Evolutionary conservation across 371 early-diverging fungal species (phyloP).

Genomic region (Cladochytrium tenue): DNA sequence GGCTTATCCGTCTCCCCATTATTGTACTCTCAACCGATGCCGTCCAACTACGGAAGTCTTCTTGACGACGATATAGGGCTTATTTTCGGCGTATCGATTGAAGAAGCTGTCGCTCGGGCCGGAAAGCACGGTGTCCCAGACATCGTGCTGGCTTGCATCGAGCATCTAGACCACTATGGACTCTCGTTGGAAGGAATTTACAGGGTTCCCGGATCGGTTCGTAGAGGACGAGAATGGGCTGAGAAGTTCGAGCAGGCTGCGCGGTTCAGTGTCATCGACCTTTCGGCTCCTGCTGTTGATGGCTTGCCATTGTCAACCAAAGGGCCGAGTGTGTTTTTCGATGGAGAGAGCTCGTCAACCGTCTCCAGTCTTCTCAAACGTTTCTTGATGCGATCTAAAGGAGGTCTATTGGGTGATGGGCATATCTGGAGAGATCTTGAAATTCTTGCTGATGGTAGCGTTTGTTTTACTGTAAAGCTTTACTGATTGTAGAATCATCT

Average conservation of each 20-base stretch:
- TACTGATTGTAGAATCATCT: too few species aligned
- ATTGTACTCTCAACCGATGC: too few species aligned
- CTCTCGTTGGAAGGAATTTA: conserved; percentile 4
- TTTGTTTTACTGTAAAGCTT: too few species aligned
- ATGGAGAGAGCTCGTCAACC: conserved; percentile 4
- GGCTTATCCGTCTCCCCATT: too few species aligned
- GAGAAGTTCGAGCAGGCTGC: conserved; percentile 9
- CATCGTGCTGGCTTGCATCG: conserved; percentile 4
- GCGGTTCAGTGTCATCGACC: not conserved
- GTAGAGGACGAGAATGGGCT: conserved; percentile 3
- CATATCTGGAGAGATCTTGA: not conserved
- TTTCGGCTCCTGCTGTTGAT: not conserved
- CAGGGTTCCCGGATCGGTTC: conserved; percentile 6
- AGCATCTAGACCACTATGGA: not conserved
- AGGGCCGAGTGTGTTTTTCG: conserved; percentile 2
- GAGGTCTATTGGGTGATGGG: conserved; percentile 6
- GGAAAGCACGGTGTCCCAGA: conserved; percentile 12
- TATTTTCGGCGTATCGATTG: not conserved
- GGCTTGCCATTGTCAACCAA: not conserved
- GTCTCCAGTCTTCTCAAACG: conserved; percentile 5
- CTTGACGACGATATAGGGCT: not conserved
- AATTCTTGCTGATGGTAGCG: not conserved
- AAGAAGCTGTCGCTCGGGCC: conserved; percentile 7
- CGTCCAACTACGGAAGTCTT: too few species aligned
- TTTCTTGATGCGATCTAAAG: conserved; percentile 3